These are phyloP conservation scores for Pneumocystis sp. DNA, from an alignment of 1,139 yeast genomes.

Conservation along the genomic window DNA sequence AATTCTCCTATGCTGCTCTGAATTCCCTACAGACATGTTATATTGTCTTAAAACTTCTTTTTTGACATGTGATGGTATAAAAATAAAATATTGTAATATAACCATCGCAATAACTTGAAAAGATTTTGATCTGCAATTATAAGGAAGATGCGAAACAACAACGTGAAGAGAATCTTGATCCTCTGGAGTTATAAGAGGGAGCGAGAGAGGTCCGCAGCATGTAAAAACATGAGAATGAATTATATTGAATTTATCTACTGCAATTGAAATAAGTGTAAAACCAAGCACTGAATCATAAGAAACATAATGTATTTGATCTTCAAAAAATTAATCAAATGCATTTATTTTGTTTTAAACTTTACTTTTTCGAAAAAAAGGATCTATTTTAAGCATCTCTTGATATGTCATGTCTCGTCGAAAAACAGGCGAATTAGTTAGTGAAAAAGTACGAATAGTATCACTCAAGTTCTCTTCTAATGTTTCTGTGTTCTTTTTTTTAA, in stretches of 20 bases:
- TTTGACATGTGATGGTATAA: background rate
- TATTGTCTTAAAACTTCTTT: background rate
- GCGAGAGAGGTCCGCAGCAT: background rate
- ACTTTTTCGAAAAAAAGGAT: background rate
- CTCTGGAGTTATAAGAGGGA: background rate
- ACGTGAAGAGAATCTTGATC: background rate
- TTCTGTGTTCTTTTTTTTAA: background rate
- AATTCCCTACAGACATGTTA: background rate
- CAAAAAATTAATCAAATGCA: background rate
- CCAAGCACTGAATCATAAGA: background rate
- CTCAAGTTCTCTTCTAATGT: background rate
- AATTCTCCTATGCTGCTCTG: background rate
- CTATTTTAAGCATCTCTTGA: background rate
- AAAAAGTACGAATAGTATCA: background rate
- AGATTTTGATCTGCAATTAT: background rate
- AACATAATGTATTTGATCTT: background rate
- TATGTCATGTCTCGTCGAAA: background rate
- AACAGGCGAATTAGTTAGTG: background rate
- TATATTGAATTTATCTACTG: background rate
- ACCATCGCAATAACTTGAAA: background rate
- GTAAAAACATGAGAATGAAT: background rate
- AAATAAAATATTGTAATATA: background rate
- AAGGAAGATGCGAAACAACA: background rate
- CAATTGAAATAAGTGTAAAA: background rate
- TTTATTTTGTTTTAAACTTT: background rate